Percentiles rank a stretch among this genome's conserved stretches.
Evolutionary conservation across 306 rosid genomes (phyloP).

Genomic region (Cucumis melo): DNA sequence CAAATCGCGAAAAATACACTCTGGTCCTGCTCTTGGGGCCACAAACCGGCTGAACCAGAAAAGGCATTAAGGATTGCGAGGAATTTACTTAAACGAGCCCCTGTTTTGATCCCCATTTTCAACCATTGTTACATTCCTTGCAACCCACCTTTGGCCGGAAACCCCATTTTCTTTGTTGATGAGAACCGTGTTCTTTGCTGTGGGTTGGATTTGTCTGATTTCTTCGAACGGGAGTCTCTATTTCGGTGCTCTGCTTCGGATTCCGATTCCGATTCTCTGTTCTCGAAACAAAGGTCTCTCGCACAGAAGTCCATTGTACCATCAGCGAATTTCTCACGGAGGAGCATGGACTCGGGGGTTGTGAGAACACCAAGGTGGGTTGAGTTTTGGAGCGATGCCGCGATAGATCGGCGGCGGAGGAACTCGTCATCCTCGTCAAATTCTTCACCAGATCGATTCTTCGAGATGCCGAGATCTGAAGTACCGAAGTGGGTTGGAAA

Average conservation of each 20-base stretch:
- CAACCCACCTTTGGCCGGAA: conserved; percentile 83
- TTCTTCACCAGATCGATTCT: conserved; percentile 64
- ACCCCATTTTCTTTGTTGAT: conserved; percentile 86
- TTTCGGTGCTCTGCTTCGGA: conserved; percentile 48
- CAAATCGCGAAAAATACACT: conserved; percentile 71
- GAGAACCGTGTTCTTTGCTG: conserved; percentile 86
- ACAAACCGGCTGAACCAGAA: conserved; percentile 67
- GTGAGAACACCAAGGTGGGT: conserved; percentile 93
- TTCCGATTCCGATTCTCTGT: conserved; percentile 37
- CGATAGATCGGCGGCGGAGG: conserved; percentile 64
- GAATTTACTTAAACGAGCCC: conserved; percentile 75
- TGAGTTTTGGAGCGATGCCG: conserved; percentile 94
- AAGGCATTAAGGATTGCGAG: conserved; percentile 67
- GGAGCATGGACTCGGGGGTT: conserved; percentile 51
- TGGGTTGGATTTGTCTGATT: conserved; percentile 84
- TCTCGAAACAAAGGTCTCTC: conserved; percentile 54
- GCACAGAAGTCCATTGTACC: conserved; percentile 68
- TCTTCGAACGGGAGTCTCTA: conserved; percentile 72
- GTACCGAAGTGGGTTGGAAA: conserved; percentile 76
- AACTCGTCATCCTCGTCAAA: conserved; percentile 36
- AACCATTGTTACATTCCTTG: conserved; percentile 99
- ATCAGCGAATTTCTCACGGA: conserved; percentile 39
- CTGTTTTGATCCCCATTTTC: conserved; percentile 81
- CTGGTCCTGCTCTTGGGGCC: conserved; percentile 92
- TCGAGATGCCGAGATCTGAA: conserved; percentile 39